Base-by-base conservation (phyloP, 1,139 yeast species). In the Hyphopichia pseudoburtonii region DNA sequence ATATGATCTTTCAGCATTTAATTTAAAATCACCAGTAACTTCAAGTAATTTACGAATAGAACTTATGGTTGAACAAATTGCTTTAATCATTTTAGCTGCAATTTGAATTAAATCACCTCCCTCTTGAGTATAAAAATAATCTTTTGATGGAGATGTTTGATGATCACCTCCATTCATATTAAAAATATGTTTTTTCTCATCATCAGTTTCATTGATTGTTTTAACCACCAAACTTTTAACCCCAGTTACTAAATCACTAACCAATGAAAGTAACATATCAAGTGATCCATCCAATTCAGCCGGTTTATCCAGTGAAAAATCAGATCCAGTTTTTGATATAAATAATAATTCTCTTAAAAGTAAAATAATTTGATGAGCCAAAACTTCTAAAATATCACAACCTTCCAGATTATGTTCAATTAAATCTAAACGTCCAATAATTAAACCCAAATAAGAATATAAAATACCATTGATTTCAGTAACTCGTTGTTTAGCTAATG, bases 391-490 rank as follows among this genome's bases (percentile, higher is more conserved):
- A 11, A 80, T 61, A 46, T 82, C 84, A 53, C 87, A 81, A 1
- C 90, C 90, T 17, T 69, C 66, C 4, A 81, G 73, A 52, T 83
- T 85, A 51, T 82, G 85, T 51, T 85, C 92, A 33, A 84, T 78
- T 55, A 85, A 67, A 55, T 85, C 92, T 46, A 85, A 61, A 50
- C 94, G 65, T 8, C 94, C 94, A 14, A 84, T 69, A 8, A 85
- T 75, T 44, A 85, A 52, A 2, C 89, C 86, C 49, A 89, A 71
- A 52, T 88, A 88, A 1, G 81, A 73, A 45, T 80, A 78, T 27
- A 89, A 61, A 2, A 87, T 74, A 15, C 81, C 80, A 51, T 84
- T 78, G 33, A 89, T 80, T 60, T 88, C 96, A 23, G 82, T 79
- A 18, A 90, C 70, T 44, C 96, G 73, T 40, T 73, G 78, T 40